phyloP scores from a whole-genome alignment of 805 yeast genomes.

The Kuraishia hungarica region DNA sequence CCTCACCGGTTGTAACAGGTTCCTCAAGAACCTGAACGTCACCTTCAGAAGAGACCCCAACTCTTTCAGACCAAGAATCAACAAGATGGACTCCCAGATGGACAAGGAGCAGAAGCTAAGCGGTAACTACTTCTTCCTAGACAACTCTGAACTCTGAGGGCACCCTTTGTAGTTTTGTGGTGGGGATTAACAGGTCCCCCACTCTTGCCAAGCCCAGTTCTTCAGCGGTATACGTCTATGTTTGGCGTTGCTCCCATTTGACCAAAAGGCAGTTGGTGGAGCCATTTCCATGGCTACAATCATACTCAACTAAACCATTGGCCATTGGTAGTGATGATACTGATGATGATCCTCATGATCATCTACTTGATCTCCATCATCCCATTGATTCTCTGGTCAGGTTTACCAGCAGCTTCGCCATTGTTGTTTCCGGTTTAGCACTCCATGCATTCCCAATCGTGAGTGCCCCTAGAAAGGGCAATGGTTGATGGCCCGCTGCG shows the following conservation, averaged over 20 bases:
- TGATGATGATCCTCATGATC: too few species aligned
- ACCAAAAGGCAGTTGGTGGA: neutral
- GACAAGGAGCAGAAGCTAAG: constrained; percentile 91
- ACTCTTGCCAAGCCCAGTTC: neutral
- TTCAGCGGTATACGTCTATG: neutral
- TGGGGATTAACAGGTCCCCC: neutral
- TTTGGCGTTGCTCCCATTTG: neutral
- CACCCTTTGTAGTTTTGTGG: neutral
- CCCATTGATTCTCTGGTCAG: neutral
- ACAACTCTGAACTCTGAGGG: constrained; percentile 39
- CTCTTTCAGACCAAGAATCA: constrained; percentile 97
- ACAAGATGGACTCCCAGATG: constrained; percentile 96
- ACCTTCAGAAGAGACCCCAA: constrained; percentile 99
- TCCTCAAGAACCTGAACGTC: constrained; percentile 93
- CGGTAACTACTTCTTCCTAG: constrained; percentile 96
- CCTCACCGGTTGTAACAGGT: constrained; percentile 94
- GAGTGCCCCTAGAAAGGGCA: neutral
- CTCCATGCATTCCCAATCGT: neutral
- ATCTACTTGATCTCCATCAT: neutral
- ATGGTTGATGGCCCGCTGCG: neutral
- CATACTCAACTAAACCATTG: neutral
- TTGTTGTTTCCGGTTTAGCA: neutral
- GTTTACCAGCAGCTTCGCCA: neutral
- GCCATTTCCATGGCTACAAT: neutral
- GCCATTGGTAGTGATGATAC: neutral